These are phyloP conservation scores for Thuja plicata DNA, from an alignment of 83 land plant species.

Conservation along the genomic window DNA sequence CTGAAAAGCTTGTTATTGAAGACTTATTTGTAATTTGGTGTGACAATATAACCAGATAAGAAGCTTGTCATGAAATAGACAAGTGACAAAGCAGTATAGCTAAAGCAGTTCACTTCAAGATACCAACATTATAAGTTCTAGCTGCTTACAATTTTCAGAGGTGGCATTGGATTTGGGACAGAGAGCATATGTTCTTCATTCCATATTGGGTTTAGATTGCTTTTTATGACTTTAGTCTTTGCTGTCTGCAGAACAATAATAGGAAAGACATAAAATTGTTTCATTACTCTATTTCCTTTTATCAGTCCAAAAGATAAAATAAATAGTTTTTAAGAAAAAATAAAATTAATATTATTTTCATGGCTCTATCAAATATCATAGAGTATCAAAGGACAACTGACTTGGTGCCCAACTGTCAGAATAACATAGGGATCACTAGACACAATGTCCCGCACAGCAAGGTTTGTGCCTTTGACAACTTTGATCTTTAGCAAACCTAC, in stretches of 20 bases:
- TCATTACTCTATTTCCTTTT: background rate
- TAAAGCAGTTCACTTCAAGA: background rate
- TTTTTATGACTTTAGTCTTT: slow-evolving; percentile 72
- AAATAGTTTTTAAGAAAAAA: background rate
- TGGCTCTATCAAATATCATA: background rate
- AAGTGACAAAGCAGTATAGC: background rate
- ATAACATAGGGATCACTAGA: slow-evolving; percentile 96
- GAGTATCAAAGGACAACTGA: slow-evolving; percentile 19
- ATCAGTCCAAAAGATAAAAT: background rate
- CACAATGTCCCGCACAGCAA: slow-evolving; percentile 80
- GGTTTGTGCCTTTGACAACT: slow-evolving; percentile 78
- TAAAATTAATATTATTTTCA: background rate
- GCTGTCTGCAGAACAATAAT: slow-evolving; percentile 47
- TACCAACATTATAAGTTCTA: background rate
- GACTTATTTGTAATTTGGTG: background rate
- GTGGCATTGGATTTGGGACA: slow-evolving; percentile 71
- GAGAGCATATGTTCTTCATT: slow-evolving; percentile 74
- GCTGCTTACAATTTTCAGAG: slow-evolving; percentile 70
- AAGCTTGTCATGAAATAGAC: background rate
- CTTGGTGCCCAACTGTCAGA: slow-evolving; percentile 82
- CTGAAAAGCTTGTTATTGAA: background rate
- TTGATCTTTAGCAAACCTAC: slow-evolving; percentile 90
- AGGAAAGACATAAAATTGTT: background rate
- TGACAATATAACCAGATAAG: background rate
- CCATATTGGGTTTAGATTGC: slow-evolving; percentile 80